phyloP scores from a whole-genome alignment of 2,329 filamentous ascomycete species.

The Pseudocercospora fuligena region DNA sequence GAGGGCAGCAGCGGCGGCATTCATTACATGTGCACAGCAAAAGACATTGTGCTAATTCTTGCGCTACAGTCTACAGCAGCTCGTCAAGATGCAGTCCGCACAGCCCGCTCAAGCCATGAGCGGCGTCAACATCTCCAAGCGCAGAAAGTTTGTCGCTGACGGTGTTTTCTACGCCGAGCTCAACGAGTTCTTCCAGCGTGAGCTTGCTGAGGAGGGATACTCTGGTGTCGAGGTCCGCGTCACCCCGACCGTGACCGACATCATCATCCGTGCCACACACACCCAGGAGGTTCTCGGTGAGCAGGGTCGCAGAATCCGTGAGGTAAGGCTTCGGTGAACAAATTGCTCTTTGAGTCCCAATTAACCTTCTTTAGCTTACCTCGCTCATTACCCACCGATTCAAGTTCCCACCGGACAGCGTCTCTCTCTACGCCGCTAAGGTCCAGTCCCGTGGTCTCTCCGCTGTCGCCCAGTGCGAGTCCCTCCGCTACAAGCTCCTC shows the following conservation, averaged over 20 bases:
- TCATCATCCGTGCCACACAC: constrained; percentile 99
- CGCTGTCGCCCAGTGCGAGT: constrained; percentile 99
- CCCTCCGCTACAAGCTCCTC: constrained; percentile 99
- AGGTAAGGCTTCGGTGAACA: constrained; percentile 47
- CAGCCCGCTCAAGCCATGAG: constrained; percentile 35
- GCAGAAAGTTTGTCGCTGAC: constrained; percentile 76
- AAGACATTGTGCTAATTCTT: neutral
- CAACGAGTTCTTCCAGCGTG: constrained; percentile 99
- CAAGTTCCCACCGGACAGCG: constrained; percentile 99
- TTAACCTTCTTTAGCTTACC: constrained; percentile 66
- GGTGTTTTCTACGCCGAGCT: constrained; percentile 99
- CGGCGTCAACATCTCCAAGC: constrained; percentile 71
- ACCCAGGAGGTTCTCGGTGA: constrained; percentile 99
- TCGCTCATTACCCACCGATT: constrained; percentile 99
- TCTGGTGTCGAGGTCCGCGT: constrained; percentile 99
- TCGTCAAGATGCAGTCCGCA: constrained; percentile 31
- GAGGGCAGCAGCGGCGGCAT: neutral
- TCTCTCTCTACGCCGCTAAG: constrained; percentile 99
- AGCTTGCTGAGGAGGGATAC: constrained; percentile 99
- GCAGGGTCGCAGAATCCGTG: constrained; percentile 99
- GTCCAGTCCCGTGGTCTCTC: constrained; percentile 99
- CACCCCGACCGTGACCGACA: constrained; percentile 99
- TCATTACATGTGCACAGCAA: neutral
- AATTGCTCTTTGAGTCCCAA: neutral
- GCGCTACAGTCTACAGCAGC: constrained; percentile 20